Percentiles rank a stretch among this genome's conserved stretches.
These are phyloP conservation scores for Rhodotorula paludigena DNA, from an alignment of 768 basidiomycete genomes.

Conservation along the genomic window DNA sequence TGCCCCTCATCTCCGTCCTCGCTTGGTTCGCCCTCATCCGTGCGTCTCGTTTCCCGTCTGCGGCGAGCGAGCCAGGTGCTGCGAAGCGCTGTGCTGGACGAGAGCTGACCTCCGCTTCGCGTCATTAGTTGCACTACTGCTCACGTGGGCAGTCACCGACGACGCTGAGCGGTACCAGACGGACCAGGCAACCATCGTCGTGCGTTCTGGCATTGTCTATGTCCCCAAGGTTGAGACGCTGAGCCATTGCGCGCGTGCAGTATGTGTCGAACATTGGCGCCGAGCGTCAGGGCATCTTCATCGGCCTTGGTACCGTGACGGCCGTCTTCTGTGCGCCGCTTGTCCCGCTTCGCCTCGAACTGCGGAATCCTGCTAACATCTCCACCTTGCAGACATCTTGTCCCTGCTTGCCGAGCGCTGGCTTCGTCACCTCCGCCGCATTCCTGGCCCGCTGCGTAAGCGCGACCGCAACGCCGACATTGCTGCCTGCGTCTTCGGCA, in stretches of 20 bases:
- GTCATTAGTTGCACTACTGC: constrained; percentile 10
- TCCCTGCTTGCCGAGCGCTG: constrained; percentile 48
- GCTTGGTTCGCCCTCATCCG: constrained; percentile 12
- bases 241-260: neutral
- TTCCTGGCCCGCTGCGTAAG: constrained; percentile 45
- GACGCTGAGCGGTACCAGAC: constrained; percentile 13
- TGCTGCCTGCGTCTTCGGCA: constrained; percentile 1
- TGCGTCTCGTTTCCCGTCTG: too few species aligned
- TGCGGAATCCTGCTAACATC: neutral
- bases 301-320: constrained; percentile 41
- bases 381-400: constrained; percentile 4
- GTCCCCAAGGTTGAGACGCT: neutral
- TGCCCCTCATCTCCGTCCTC: constrained; percentile 8
- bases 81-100: too few species aligned
- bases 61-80: too few species aligned
- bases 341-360: too few species aligned
- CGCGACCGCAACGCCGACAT: constrained; percentile 47
- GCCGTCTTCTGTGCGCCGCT: constrained; percentile 44
- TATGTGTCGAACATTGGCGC: constrained; percentile 48
- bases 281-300: constrained; percentile 42
- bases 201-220: too few species aligned
- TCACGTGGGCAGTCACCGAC: constrained; percentile 32
- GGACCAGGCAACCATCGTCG: constrained; percentile 19
- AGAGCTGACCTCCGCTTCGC: neutral
- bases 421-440: constrained; percentile 49